A percentile compares a stretch with the other conserved stretches of the same genome.
Evolutionary conservation across 225 moss, liverwort and hornwort species (phyloP).

Genomic region (Pseudisothecium myosuroides): DNA sequence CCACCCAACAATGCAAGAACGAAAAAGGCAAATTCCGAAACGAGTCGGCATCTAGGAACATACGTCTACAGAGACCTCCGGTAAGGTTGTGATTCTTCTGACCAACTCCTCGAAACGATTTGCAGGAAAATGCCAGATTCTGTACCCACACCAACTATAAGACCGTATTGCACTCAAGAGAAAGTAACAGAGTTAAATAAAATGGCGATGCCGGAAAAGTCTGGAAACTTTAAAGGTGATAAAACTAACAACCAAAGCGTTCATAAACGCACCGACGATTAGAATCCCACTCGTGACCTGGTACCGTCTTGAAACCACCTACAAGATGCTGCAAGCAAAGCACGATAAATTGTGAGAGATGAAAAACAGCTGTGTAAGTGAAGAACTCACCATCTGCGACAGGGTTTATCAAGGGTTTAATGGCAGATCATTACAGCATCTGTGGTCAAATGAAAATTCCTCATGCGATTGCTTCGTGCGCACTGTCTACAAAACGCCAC

Average conservation of each 20-base stretch:
- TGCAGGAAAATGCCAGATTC: slow-evolving; percentile 80
- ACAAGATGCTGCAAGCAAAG: slow-evolving; percentile 65
- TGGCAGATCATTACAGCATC: background rate
- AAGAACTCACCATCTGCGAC: background rate
- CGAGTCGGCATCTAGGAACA: background rate
- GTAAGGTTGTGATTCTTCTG: slow-evolving; percentile 39
- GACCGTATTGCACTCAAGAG: background rate
- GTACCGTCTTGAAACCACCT: slow-evolving; percentile 50
- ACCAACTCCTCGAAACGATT: slow-evolving; percentile 49
- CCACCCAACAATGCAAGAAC: background rate
- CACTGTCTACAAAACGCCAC: background rate
- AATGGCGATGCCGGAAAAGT: background rate
- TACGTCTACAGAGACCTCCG: slow-evolving; percentile 41
- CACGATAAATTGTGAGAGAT: background rate
- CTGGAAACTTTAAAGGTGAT: background rate
- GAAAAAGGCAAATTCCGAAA: background rate
- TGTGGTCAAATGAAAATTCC: background rate
- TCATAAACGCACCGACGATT: slow-evolving; percentile 50
- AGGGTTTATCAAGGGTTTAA: slow-evolving; percentile 27
- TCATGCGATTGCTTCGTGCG: background rate
- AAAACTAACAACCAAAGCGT: background rate
- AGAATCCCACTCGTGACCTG: slow-evolving; percentile 76
- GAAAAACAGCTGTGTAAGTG: background rate
- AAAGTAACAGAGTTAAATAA: background rate
- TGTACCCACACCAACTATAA: slow-evolving; percentile 15